Evolutionary conservation across 176 grass and related monocot genomes (phyloP), one percentile per base, ranked within the genome.

Genomic region (Oryza brachyantha): DNA sequence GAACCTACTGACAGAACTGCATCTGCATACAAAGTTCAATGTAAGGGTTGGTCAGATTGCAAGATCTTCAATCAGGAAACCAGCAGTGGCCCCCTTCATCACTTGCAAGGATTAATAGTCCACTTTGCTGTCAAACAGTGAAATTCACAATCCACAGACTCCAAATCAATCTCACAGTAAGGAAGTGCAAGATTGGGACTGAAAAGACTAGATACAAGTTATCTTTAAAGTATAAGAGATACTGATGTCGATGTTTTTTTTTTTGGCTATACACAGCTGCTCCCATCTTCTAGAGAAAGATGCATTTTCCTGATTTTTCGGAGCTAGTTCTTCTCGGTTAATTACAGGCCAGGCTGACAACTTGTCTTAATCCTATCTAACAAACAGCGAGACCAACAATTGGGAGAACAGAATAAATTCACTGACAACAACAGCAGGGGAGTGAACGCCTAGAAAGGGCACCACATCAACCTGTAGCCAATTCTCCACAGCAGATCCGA

Each of bases 341-440:
- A 87, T 90, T 96, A 96, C 90, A 92, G 50, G 80, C 27, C 70
- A 85, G 25, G 29, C 19, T 77, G 64, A 72, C 60, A 84, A n/a
- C 36, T 78, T 83, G 59, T 29, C 76, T 55, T 29, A 68, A 68
- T 67, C 79, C 88, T 99, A 99, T 21, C 84, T 90, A 22, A 99
- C 87, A 72, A 92, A 99, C 75, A 99, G 66, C 11, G 96, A 93
- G 6, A 83, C 83, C 63, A 99, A 70, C 74, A 99, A 80, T 74
- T 93, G 90, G 55, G 92, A 99, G 77, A 99, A 91, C 8, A 99
- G 86, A 77, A 99, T 89, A 79, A 99, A 99, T 76, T 95, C 96
- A 62, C 92, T 99, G 73, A 99, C 86, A 63, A 99, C 79, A 5
- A 99, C 87, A 5, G 96, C 81, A 2, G 92, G 96, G 13, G 96